Evolutionary conservation across 2,329 filamentous ascomycete genomes (phyloP).

Genomic region (Chalara sp.): DNA sequence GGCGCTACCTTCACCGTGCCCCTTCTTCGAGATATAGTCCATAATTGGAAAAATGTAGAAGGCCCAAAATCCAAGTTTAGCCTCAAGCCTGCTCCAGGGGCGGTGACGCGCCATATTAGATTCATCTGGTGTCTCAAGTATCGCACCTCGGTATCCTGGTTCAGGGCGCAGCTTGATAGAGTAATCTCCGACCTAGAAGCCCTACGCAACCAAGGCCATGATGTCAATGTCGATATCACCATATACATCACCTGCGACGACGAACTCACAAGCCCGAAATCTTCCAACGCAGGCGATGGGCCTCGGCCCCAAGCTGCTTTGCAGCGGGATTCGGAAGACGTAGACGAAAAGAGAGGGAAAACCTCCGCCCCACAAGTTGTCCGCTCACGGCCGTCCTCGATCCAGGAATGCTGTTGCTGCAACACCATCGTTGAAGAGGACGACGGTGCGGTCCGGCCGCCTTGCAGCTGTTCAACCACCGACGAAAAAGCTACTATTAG

Average conservation of each 20-base stretch:
- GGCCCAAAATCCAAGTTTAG: conserved; percentile 19
- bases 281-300: background rate
- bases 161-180: conserved; percentile 40
- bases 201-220: conserved; percentile 27
- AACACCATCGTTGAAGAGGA: background rate
- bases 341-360: background rate
- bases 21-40: conserved; percentile 34
- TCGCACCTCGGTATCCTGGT: conserved; percentile 45
- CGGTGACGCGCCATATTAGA: conserved; percentile 41
- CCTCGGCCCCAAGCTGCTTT: background rate
- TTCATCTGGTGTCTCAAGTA: conserved; percentile 55
- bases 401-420: background rate
- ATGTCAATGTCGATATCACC: conserved; percentile 24
- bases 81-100: conserved; percentile 16
- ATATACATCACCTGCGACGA: conserved; percentile 43
- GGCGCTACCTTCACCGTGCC: conserved; percentile 55
- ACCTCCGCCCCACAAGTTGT: background rate
- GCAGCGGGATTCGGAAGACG: background rate
- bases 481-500: background rate
- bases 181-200: conserved; percentile 35
- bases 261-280: conserved; percentile 9
- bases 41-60: conserved; percentile 29
- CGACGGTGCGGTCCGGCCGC: background rate
- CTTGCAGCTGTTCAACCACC: background rate
- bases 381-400: background rate